Percentiles rank a stretch among this genome's conserved stretches.
Conservation (phyloP, 2,329 filamentous ascomycete species). For the Colletotrichum sp. region DNA sequence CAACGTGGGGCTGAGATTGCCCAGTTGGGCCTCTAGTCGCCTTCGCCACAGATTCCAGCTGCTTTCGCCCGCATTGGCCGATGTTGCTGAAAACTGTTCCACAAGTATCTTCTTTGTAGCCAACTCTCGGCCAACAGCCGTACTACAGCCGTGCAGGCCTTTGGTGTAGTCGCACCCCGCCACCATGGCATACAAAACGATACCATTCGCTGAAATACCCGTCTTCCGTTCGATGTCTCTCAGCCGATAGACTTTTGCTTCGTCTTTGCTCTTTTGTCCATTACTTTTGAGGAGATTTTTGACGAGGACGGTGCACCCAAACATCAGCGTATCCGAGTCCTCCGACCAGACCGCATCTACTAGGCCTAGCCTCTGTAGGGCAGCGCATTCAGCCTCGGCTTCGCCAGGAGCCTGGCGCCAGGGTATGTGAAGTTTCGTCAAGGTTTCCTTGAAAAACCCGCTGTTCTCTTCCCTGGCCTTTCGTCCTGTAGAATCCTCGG, state of each 20-base stretch:
- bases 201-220: constrained; percentile 19
- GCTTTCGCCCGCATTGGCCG: neutral
- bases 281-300: neutral
- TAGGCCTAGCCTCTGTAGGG: constrained; percentile 44
- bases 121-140: neutral
- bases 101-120: neutral
- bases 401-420: constrained; percentile 50
- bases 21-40: neutral
- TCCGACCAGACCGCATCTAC: constrained; percentile 55
- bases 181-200: constrained; percentile 28
- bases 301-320: constrained; percentile 44
- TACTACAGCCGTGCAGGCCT: constrained; percentile 9
- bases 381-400: constrained; percentile 52
- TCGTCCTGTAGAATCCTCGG: neutral
- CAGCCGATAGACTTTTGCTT: constrained; percentile 8
- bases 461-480: neutral
- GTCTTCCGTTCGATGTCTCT: neutral
- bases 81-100: neutral
- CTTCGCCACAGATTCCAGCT: neutral
- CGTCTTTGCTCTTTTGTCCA: constrained; percentile 16
- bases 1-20: neutral
- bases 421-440: constrained; percentile 43
- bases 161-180: constrained; percentile 28
- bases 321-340: constrained; percentile 52
- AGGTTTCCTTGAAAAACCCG: constrained; percentile 34